A percentile compares a stretch with the other conserved stretches of the same genome.
Evolutionary conservation across 225 moss, liverwort and hornwort genomes (phyloP).

Genomic region (Pseudisothecium myosuroides): DNA sequence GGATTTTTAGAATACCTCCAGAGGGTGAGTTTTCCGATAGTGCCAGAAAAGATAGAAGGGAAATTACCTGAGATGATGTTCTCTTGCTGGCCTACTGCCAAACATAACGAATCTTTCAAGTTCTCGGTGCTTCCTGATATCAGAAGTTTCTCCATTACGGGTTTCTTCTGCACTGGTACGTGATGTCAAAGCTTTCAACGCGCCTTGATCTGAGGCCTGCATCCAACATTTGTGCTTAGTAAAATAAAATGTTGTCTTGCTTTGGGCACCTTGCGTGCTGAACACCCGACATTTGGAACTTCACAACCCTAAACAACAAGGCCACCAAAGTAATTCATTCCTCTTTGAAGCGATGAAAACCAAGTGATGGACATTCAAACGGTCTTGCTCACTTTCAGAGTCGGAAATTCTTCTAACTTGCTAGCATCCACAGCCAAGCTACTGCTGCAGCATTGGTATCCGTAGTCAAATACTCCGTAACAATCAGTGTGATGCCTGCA

Average conservation of each 20-base stretch:
- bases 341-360: too few relatives aligned
- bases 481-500: too few relatives aligned
- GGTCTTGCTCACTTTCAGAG: too few relatives aligned
- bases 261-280: not conserved
- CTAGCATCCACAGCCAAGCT: too few relatives aligned
- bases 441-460: too few relatives aligned
- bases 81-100: not conserved
- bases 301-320: too few relatives aligned
- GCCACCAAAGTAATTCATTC: too few relatives aligned
- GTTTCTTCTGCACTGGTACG: not conserved
- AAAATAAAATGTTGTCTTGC: not conserved
- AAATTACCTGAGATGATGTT: constrained; percentile 10
- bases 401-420: too few relatives aligned
- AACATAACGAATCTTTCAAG: constrained; percentile 7
- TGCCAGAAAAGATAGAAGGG: not conserved
- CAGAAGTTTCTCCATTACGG: not conserved
- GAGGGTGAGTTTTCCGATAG: not conserved
- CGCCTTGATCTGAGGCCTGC: constrained; percentile 37
- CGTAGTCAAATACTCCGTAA: too few relatives aligned
- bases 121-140: constrained; percentile 16
- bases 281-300: not conserved
- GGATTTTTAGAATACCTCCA: not conserved
- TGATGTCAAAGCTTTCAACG: constrained; percentile 23
- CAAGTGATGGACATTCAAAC: too few relatives aligned
- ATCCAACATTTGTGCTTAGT: not conserved